Conservation (phyloP, 768 basidiomycete species). For the Zangia roseola region DNA sequence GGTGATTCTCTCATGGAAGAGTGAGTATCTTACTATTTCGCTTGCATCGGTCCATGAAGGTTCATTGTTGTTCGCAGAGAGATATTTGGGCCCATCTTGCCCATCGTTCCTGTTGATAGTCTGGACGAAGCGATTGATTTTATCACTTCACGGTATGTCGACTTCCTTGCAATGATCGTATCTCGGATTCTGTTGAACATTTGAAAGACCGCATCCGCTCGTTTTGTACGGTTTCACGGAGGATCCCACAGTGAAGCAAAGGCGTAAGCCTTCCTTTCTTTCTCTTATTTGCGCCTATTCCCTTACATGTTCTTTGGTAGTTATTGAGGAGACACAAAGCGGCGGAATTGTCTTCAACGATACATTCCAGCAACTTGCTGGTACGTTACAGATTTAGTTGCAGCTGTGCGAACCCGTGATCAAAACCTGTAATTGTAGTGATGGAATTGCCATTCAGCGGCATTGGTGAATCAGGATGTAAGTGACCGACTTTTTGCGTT, state of each 20-base stretch:
- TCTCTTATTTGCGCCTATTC: not conserved
- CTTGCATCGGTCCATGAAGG: not conserved
- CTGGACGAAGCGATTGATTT: constrained; percentile 56
- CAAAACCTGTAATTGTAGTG: constrained; percentile 17
- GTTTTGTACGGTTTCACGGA: constrained; percentile 66
- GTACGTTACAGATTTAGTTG: constrained; percentile 30
- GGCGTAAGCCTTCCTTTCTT: constrained; percentile 29
- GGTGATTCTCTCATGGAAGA: constrained; percentile 63
- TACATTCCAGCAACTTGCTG: constrained; percentile 49
- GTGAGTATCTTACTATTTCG: constrained; percentile 31
- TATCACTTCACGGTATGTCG: constrained; percentile 48
- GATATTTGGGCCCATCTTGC: constrained; percentile 70
- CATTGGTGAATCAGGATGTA: constrained; percentile 65
- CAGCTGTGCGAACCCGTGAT: not conserved
- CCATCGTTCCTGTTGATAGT: constrained; percentile 56
- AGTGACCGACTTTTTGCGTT: constrained; percentile 23
- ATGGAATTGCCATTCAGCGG: constrained; percentile 50
- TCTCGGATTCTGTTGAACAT: constrained; percentile 4
- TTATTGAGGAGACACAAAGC: constrained; percentile 54
- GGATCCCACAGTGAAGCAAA: constrained; percentile 38
- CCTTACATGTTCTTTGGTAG: constrained; percentile 30
- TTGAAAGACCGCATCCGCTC: constrained; percentile 52
- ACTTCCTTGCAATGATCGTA: not conserved
- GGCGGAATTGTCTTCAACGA: constrained; percentile 62
- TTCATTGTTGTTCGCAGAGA: constrained; percentile 43